Base-by-base conservation (phyloP, 2,329 filamentous ascomycete genomes). In the Fusarium protoensiforme region DNA sequence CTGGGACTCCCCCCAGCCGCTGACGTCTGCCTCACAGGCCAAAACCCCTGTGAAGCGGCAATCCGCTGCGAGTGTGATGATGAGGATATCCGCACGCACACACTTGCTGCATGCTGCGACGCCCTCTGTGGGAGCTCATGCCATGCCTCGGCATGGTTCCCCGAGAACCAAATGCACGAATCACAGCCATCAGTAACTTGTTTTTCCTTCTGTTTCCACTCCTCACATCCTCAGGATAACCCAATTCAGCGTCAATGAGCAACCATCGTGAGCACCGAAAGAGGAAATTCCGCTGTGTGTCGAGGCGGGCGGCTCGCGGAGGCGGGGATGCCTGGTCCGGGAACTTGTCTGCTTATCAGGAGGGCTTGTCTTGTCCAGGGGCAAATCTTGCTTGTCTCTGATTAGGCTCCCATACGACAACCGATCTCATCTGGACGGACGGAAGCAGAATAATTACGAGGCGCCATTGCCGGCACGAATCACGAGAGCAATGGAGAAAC, bases 1-100 rank as follows among this genome's bases (percentile, higher is more conserved):
- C 22, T 20, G 61, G 51, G 51, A 58, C 56, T 59, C 38, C 33
- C 33, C 61, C 61, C 61, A 74, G 71, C 71, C 68, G 61, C 74
- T 72, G 71, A 74, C 71, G 71, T 74, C 65, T 69, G 51, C 54
- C 57, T 66, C 54, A 39, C 67, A 46, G 29, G 20, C 46, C 46
- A 22, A 24, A 36, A 46, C 31, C 57, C 56, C 20, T 60, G 54
- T 36, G 35, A 36, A 57, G 33, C 54, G 54, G 14, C 35, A 73
- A 39, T 39, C 62, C 70, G 53, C 54, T 68, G 24, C 54, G 38
- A 60, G 24, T 38, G 46, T 41, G 31, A 61, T 71, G 62, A 71
- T 71, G 56, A 57, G 57, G 38, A 67, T 54, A 62, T 51, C 27
- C 51, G 43, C 57, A 58, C 57, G 65, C 64, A 65, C 59, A 57